phyloP scores from a whole-genome alignment of 176 grass and related monocot species.

The Raddia guianensis region DNA sequence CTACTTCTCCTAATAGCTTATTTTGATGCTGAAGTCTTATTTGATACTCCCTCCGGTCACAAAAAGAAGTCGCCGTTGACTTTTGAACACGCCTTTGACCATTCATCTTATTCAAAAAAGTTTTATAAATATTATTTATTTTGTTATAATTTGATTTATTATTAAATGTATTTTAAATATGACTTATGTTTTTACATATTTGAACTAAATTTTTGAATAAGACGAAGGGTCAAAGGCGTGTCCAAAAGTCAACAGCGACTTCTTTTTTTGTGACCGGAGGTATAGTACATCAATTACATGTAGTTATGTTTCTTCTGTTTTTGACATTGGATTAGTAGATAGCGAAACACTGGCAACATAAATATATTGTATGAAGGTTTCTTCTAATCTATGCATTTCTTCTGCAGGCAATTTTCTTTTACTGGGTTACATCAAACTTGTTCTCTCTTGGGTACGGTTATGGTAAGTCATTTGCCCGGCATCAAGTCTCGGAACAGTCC shows the following conservation, averaged over 20 bases:
- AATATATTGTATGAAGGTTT: not conserved
- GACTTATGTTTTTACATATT: too few species aligned
- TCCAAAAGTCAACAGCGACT: too few species aligned
- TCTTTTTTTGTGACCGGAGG: too few species aligned
- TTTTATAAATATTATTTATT: too few species aligned
- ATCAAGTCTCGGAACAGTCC: not conserved
- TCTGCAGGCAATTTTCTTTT: slow-evolving; percentile 89
- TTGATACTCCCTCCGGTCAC: too few species aligned
- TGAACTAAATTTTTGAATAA: too few species aligned
- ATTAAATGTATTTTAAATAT: too few species aligned
- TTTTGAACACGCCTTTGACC: too few species aligned
- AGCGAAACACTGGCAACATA: not conserved
- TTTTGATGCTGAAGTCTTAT: not conserved
- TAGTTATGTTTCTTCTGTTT: not conserved
- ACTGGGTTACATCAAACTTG: slow-evolving; percentile 89
- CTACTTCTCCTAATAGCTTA: not conserved
- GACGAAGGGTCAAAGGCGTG: too few species aligned
- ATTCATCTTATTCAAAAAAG: too few species aligned
- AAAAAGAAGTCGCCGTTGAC: too few species aligned
- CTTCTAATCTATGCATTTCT: slow-evolving; percentile 18
- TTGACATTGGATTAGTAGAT: not conserved
- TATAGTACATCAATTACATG: not conserved
- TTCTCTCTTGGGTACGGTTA: slow-evolving; percentile 79
- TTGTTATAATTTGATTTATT: too few species aligned
- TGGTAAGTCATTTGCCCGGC: slow-evolving; percentile 49